These are phyloP conservation scores for Coemansia sp. DNA, from an alignment of 192 early-diverging fungal species.

Conservation along the genomic window DNA sequence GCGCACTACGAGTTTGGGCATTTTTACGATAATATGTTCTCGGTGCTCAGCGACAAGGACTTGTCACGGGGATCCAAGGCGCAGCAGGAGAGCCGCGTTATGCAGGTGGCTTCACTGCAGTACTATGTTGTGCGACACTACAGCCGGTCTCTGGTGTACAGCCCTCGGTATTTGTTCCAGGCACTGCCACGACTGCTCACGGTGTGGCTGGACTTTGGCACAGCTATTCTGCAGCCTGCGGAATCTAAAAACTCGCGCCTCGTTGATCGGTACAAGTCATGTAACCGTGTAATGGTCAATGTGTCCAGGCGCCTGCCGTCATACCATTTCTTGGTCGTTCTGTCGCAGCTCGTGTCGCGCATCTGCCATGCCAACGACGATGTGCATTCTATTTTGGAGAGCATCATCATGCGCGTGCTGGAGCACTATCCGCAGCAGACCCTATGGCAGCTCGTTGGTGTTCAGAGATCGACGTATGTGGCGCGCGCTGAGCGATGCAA, in stretches of 20 bases:
- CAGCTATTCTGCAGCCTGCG: constrained; percentile 18
- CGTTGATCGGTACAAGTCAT: constrained; percentile 50
- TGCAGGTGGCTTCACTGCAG: constrained; percentile 40
- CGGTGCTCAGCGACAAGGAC: constrained; percentile 18
- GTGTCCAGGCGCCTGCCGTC: constrained; percentile 61
- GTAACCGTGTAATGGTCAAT: constrained; percentile 56
- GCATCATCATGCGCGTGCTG: constrained; percentile 68
- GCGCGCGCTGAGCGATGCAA: constrained; percentile 62
- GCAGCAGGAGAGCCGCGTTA: constrained; percentile 17
- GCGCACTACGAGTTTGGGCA: constrained; percentile 45
- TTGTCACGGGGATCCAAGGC: constrained; percentile 12
- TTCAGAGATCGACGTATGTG: constrained; percentile 64
- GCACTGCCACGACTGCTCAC: constrained; percentile 83
- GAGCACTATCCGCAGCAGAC: constrained; percentile 76
- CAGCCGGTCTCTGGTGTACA: constrained; percentile 57
- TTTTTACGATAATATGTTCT: constrained; percentile 39
- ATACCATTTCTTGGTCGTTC: constrained; percentile 72
- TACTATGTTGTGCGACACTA: constrained; percentile 49
- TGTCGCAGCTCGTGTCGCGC: constrained; percentile 84
- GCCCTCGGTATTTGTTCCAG: constrained; percentile 80
- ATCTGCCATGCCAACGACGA: constrained; percentile 72
- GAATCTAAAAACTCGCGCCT: constrained; percentile 44
- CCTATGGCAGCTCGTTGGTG: constrained; percentile 83
- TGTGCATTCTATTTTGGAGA: constrained; percentile 66
- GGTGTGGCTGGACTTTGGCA: constrained; percentile 76